phyloP scores from a whole-genome alignment of 2,329 filamentous ascomycete genomes.

The Phyllosticta paracitricarpa region DNA sequence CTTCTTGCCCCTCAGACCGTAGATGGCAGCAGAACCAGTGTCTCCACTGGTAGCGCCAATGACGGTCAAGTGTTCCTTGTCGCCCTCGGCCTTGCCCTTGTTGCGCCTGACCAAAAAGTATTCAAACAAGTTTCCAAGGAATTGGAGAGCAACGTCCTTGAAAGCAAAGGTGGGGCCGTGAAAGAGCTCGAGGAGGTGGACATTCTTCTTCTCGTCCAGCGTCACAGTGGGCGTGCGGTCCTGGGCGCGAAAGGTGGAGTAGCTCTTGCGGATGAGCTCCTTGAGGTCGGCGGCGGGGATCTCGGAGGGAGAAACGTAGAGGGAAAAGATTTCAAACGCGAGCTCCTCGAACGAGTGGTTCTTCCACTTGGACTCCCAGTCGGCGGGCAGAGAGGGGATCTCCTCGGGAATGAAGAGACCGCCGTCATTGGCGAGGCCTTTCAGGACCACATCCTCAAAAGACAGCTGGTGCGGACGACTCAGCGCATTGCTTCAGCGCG shows the following conservation, averaged over 20 bases:
- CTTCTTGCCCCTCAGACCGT: constrained; percentile 88
- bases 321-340: constrained; percentile 72
- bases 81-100: constrained; percentile 56
- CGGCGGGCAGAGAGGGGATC: constrained; percentile 54
- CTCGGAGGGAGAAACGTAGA: constrained; percentile 77
- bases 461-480: constrained; percentile 50
- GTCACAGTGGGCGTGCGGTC: constrained; percentile 71
- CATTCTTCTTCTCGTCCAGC: constrained; percentile 59
- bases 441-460: constrained; percentile 84
- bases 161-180: constrained; percentile 93
- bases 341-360: constrained; percentile 71
- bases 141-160: constrained; percentile 84
- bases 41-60: constrained; percentile 35
- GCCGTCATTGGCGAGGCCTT: constrained; percentile 76
- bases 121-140: constrained; percentile 92
- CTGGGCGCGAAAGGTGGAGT: constrained; percentile 74
- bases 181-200: constrained; percentile 88
- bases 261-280: constrained; percentile 73
- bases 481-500: constrained; percentile 17
- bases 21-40: constrained; percentile 91
- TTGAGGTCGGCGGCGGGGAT: constrained; percentile 73
- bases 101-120: constrained; percentile 74
- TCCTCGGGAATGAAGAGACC: constrained; percentile 83
- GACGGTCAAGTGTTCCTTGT: constrained; percentile 37
- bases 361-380: constrained; percentile 64